phyloP scores from a whole-genome alignment of 2,329 filamentous ascomycete genomes.

The Colletotrichum abscissum region DNA sequence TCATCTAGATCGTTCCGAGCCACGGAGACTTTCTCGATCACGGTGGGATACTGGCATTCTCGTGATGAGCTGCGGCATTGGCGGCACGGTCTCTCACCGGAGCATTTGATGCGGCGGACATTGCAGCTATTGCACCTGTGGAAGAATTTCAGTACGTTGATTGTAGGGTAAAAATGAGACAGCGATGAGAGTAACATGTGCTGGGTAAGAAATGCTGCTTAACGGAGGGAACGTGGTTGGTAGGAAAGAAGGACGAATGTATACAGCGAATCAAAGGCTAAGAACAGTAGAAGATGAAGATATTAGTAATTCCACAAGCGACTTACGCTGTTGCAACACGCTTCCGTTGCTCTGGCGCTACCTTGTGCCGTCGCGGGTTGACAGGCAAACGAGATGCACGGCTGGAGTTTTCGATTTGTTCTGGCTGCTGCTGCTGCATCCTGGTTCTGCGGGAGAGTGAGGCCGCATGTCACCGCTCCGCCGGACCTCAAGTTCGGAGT shows the following conservation, averaged over 20 bases:
- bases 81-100: conserved; percentile 59
- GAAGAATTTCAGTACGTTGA: conserved; percentile 1
- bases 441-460: conserved; percentile 30
- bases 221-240: neutral
- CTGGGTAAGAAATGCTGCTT: neutral
- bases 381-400: conserved; percentile 54
- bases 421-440: conserved; percentile 34
- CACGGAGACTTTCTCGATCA: conserved; percentile 56
- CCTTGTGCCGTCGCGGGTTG: conserved; percentile 61
- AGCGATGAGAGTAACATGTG: neutral
- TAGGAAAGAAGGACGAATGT: neutral
- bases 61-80: conserved; percentile 56
- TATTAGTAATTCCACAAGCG: neutral
- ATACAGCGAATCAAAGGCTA: neutral
- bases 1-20: conserved; percentile 54
- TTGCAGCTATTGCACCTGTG: conserved; percentile 65
- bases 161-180: neutral
- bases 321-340: conserved; percentile 62
- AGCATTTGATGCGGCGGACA: conserved; percentile 63
- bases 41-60: conserved; percentile 59
- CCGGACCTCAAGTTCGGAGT: conserved; percentile 4
- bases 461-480: conserved; percentile 32
- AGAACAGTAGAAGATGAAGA: neutral
- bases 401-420: conserved; percentile 37
- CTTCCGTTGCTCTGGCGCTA: conserved; percentile 58